Conservation (phyloP, 768 basidiomycete species). For the Lactarius trivialis region DNA sequence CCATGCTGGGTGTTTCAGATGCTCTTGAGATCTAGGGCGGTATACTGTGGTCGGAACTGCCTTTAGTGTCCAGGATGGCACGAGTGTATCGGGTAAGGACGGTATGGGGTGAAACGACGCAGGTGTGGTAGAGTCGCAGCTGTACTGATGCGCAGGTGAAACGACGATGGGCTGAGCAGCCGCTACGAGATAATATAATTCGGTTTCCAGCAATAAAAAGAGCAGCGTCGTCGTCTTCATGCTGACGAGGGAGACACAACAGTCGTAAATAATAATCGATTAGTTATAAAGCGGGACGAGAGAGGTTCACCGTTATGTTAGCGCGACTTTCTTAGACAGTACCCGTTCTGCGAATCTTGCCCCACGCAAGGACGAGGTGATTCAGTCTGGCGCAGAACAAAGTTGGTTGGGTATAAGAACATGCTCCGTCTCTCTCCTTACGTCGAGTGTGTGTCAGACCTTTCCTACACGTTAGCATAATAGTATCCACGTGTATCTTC, state of each 20-base stretch:
- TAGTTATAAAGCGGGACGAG: not conserved
- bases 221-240: not conserved
- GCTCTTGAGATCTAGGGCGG: constrained; percentile 48
- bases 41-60: constrained; percentile 52
- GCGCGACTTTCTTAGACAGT: constrained; percentile 69
- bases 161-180: constrained; percentile 3
- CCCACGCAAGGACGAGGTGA: constrained; percentile 53
- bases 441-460: constrained; percentile 51
- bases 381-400: constrained; percentile 61
- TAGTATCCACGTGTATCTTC: not conserved
- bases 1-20: constrained; percentile 56
- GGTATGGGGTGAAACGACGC: constrained; percentile 1
- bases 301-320: constrained; percentile 10
- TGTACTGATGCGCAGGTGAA: constrained; percentile 4
- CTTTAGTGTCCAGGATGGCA: constrained; percentile 31
- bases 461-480: constrained; percentile 44
- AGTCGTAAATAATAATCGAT: constrained; percentile 13
- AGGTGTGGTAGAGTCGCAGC: not conserved
- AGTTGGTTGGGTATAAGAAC: constrained; percentile 54
- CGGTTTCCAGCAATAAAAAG: not conserved
- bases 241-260: constrained; percentile 2
- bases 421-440: constrained; percentile 41
- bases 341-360: constrained; percentile 43
- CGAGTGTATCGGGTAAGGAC: not conserved
- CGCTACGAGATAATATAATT: not conserved